Base-by-base conservation (phyloP, 2,329 filamentous ascomycete species). In the Aciculosporium take region DNA sequence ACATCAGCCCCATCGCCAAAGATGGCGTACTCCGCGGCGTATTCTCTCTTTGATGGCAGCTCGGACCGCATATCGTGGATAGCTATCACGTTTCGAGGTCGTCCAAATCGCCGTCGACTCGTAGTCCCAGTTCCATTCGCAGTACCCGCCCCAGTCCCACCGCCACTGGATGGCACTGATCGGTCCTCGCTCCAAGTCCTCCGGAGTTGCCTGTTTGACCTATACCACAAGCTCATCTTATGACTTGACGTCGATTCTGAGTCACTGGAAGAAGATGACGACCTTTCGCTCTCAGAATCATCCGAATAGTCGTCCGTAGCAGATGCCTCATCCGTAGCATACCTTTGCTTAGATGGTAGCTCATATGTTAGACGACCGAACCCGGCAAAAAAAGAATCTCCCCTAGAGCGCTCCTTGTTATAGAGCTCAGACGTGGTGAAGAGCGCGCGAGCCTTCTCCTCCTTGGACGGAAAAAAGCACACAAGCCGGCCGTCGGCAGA, bases 1-100 rank as follows among this genome's bases (percentile, higher is more conserved):
- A 94, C 77, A 29, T 81, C 74, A n/a, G 78, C 74, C 1, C 83
- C 81, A 46, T 87, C 78, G 3, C 87, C 87, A 56, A 91, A 88
- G 12, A 95, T 82, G 20, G 72, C 73, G 59, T 96, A 98, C 49
- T 83, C 75, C 43, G 76, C 67, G 2, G 87, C 91, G 46, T 95
- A 72, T 41, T 77, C 71, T 45, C 72, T 72, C 57, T 87, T 91
- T 3, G 84, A 82, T 0, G 88, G 88, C n/a, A 94, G 63, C 10
- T 86, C 58, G 37, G 74, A 66, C 8, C 75, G 72, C 21, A 93
- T 57, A 46, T 85, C 71, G 52, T 88, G 72, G 30, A 95, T 76
- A 1, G 77, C 77, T 17, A 96, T 64, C 18, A 83, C 67, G 46
- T 88, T 87, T 50, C 80, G 82, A 5, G 72, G 66, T 42, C 63